Conservation (phyloP, 768 basidiomycete genomes). For the Mrakia hoshinonis region DNA sequence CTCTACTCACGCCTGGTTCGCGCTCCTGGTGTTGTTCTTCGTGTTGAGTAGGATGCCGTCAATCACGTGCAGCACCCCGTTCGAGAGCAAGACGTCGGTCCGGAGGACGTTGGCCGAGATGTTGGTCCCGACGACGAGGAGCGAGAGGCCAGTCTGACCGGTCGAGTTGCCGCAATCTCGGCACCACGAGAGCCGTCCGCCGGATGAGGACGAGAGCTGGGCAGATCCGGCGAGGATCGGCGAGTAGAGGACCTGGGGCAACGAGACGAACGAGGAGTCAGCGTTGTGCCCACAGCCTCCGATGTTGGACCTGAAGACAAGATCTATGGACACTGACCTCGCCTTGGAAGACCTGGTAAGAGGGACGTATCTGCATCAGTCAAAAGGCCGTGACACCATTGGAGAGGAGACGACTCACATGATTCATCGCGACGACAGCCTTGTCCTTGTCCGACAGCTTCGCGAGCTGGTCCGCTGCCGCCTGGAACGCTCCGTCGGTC, state of each 20-base stretch:
- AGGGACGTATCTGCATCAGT: not conserved
- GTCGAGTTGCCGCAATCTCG: not conserved
- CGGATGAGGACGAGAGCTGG: not conserved
- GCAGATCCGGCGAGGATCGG: constrained; percentile 13
- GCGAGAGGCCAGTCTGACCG: not conserved
- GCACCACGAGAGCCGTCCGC: constrained; percentile 4
- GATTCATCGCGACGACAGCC: constrained; percentile 3
- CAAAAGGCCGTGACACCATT: not conserved
- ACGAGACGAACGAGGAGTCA: no score
- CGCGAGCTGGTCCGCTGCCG: not conserved
- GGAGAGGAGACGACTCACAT: not conserved
- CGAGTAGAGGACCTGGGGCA: not conserved
- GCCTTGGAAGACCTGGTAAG: not conserved
- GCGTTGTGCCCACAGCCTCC: no score
- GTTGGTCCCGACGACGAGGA: constrained; percentile 9
- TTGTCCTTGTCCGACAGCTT: not conserved
- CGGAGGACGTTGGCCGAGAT: not conserved
- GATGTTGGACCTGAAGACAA: no score
- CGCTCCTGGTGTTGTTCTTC: constrained; percentile 4
- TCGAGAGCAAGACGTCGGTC: not conserved
- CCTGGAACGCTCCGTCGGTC: not conserved
- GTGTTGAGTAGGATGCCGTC: not conserved
- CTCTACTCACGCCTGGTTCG: not conserved
- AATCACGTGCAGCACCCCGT: constrained; percentile 6
- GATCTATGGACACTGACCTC: no score